Base-by-base conservation (phyloP, 805 yeast species). In the Kazachstania kunashirensis region DNA sequence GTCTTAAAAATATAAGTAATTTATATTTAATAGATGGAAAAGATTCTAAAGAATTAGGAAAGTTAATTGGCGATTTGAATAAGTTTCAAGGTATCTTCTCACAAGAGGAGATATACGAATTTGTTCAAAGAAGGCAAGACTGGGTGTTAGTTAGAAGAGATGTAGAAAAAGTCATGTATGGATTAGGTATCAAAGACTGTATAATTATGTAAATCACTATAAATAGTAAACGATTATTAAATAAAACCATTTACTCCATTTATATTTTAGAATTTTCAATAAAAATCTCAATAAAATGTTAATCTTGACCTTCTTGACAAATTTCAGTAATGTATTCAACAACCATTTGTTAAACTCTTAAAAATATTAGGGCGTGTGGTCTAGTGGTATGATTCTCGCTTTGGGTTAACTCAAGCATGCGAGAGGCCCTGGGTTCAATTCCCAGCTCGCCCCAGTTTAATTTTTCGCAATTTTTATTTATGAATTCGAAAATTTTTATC, bases 91-190 rank as follows among this genome's bases (percentile, higher is more conserved):
- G 96, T 1, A 75, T 89, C 4, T 81, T 89, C 52, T 75, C 79
- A 20, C 95, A 94, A 31, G 97, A 92, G 48, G 98, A 89, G 48
- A 79, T 89, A n/a, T 83, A 84, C 50, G 95, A 84, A 53, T 82
- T 88, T 60, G 92, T 86, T 5, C 86, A 83, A 46, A 65, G 94
- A 42, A 67, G 98, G 39, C 71, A 77, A 25, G 98, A 89, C 57
- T 89, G 98, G 98, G 61, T 71, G 0, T 52, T 63, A 25, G 81
- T 89, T 19, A 79, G 76, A 46, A 67, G 70, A 43, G 82, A 81
- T 41, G 96, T 89, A 8, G 97, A 89, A 58, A 84, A 80, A 55
- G 88, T 84, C n/a, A 83, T 92, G 78, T 92, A 86, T 52, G 97
- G 98, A 0, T 67, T 89, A 37, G 86, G 84, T 13, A 60, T 79